Evolutionary conservation across 176 grass and related monocot genomes (phyloP).

Genomic region (Aegilops bicornis): DNA sequence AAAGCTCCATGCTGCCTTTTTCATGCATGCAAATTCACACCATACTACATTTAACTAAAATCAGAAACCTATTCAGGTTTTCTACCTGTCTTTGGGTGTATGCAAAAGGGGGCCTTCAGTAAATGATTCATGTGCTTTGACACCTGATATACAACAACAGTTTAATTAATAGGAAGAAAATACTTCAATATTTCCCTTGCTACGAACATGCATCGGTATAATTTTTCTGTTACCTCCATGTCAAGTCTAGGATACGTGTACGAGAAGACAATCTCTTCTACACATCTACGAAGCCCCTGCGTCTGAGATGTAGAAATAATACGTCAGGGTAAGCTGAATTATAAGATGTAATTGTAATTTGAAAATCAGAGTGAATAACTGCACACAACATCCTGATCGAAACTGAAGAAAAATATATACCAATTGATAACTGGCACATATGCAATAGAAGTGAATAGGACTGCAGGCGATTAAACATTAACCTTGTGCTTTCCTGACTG

Average conservation of each 20-base stretch:
- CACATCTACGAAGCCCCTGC: conserved; percentile 68
- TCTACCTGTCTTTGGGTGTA: conserved; percentile 93
- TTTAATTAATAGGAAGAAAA: conserved; percentile 10
- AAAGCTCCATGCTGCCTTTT: not conserved
- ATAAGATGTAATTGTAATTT: not conserved
- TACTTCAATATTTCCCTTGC: not conserved
- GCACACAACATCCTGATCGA: not conserved
- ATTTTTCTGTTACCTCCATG: conserved; percentile 68
- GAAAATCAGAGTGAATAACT: not conserved
- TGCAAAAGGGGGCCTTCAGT: conserved; percentile 91
- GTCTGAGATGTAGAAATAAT: conserved; percentile 40
- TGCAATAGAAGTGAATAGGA: not conserved
- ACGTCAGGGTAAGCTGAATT: not conserved
- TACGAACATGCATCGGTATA: not conserved
- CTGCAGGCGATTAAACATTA: conserved; percentile 1
- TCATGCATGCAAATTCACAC: not conserved
- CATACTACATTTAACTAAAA: not conserved
- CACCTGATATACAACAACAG: conserved; percentile 48
- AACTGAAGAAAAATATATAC: not conserved
- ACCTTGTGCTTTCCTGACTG: conserved; percentile 95
- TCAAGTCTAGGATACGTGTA: conserved; percentile 97
- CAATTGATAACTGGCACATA: not conserved
- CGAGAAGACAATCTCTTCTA: conserved; percentile 95
- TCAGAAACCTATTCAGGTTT: not conserved
- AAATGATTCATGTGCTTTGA: conserved; percentile 99